A percentile compares a stretch with the other conserved stretches of the same genome.
phyloP scores from a whole-genome alignment of 2,329 filamentous ascomycete species.

The Ramularia endophylla region DNA sequence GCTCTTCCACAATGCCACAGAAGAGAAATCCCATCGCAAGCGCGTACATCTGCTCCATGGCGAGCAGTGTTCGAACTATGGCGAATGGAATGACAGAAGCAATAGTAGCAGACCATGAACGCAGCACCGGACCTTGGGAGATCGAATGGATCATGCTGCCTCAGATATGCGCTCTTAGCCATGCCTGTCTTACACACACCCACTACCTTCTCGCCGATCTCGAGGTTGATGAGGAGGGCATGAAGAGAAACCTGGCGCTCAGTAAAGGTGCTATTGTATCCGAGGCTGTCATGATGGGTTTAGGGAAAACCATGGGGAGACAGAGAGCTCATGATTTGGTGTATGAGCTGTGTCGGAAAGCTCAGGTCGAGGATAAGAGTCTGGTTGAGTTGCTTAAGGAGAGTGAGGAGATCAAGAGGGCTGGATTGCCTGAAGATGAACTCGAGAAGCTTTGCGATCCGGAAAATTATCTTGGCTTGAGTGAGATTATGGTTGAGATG shows the following conservation, averaged over 20 bases:
- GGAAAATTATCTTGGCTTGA: slow-evolving; percentile 23
- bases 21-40: slow-evolving; percentile 26
- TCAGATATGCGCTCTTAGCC: slow-evolving; percentile 23
- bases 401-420: slow-evolving; percentile 19
- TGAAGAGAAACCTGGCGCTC: slow-evolving; percentile 26
- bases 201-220: slow-evolving; percentile 20
- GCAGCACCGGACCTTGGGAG: slow-evolving; percentile 27
- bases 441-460: slow-evolving; percentile 24
- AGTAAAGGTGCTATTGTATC: slow-evolving; percentile 31
- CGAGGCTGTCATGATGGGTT: slow-evolving; percentile 36
- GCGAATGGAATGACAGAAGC: slow-evolving; percentile 19
- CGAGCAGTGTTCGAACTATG: slow-evolving; percentile 19
- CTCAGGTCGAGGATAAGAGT: slow-evolving; percentile 15
- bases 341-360: slow-evolving; percentile 31
- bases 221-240: slow-evolving; percentile 23
- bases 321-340: slow-evolving; percentile 32
- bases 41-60: slow-evolving; percentile 24
- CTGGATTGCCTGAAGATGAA: slow-evolving; percentile 17
- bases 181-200: slow-evolving; percentile 23
- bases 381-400: slow-evolving; percentile 21
- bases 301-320: slow-evolving; percentile 31
- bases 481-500: slow-evolving; percentile 24
- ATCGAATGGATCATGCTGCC: slow-evolving; percentile 28
- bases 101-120: slow-evolving; percentile 26
- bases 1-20: slow-evolving; percentile 52